Conservation (phyloP, 768 basidiomycete genomes). For the Gautieria morchelliformis region DNA sequence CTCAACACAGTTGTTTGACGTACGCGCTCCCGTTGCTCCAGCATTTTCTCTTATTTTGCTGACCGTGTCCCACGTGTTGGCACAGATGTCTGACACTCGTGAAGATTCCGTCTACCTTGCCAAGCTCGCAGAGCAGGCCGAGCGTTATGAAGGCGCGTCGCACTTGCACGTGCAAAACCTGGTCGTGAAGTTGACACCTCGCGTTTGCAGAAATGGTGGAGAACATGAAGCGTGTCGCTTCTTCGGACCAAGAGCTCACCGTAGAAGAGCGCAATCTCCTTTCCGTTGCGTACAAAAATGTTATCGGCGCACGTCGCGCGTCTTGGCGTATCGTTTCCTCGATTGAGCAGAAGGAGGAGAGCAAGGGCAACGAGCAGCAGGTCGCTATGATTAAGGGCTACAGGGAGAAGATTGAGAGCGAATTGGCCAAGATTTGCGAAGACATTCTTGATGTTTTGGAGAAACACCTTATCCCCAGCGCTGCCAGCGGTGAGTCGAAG, state of each 20-base stretch:
- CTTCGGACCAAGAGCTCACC: conserved; percentile 95
- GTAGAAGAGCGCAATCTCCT: conserved; percentile 98
- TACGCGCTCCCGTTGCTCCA: neutral
- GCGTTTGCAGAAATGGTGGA: conserved; percentile 78
- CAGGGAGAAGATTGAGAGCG: conserved; percentile 94
- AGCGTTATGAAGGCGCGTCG: conserved; percentile 88
- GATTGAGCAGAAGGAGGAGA: conserved; percentile 99
- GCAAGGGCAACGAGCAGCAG: conserved; percentile 94
- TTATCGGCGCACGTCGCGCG: conserved; percentile 95
- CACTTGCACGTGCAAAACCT: conserved; percentile 7
- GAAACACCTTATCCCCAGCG: conserved; percentile 95
- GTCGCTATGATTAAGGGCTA: conserved; percentile 97
- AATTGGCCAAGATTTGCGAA: conserved; percentile 97
- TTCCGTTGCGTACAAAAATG: conserved; percentile 99
- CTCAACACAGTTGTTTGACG: neutral
- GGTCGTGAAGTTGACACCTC: neutral
- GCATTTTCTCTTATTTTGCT: neutral
- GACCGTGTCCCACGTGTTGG: neutral
- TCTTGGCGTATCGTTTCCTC: conserved; percentile 98
- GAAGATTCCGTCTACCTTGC: conserved; percentile 99
- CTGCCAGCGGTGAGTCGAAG: conserved; percentile 93
- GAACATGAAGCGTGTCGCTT: conserved; percentile 99
- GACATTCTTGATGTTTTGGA: conserved; percentile 96
- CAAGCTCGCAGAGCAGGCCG: conserved; percentile 99
- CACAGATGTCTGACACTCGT: conserved; percentile 64